Evolutionary conservation across 768 basidiomycete species (phyloP).

Genomic region (Sporobolomyces roseus): DNA sequence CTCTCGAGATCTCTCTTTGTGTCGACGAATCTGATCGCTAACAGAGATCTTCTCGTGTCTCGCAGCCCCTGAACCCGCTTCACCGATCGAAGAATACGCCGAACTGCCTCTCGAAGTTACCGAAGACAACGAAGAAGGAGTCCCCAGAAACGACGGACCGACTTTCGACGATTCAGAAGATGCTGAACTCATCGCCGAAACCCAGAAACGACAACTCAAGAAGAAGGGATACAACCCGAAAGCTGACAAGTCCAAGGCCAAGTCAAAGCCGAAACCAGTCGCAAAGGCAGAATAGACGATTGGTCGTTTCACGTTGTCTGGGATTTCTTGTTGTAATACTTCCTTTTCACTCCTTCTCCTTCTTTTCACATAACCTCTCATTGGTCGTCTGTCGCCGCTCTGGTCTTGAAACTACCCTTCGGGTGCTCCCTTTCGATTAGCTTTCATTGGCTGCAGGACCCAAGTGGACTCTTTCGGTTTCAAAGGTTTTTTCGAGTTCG

Average conservation of each 20-base stretch:
- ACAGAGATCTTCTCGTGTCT: slow-evolving; percentile 25
- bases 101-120: slow-evolving; percentile 45
- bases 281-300: background rate
- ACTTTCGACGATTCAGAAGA: slow-evolving; percentile 75
- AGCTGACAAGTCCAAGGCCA: slow-evolving; percentile 42
- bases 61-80: slow-evolving; percentile 46
- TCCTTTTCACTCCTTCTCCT: background rate
- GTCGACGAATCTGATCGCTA: too few species aligned
- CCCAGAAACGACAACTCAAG: slow-evolving; percentile 56
- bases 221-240: slow-evolving; percentile 51
- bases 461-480: too few species aligned
- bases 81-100: slow-evolving; percentile 45
- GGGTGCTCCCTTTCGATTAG: too few species aligned
- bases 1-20: background rate
- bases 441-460: too few species aligned
- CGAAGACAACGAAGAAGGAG: slow-evolving; percentile 51
- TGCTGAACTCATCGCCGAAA: slow-evolving; percentile 68
- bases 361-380: background rate
- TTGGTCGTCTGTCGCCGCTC: background rate
- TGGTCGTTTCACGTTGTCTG: background rate
- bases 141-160: slow-evolving; percentile 27
- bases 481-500: too few species aligned
- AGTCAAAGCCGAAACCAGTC: slow-evolving; percentile 17
- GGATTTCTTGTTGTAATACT: slow-evolving; percentile 19
- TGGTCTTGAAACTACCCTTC: too few species aligned